Percentiles rank a stretch among this genome's conserved stretches.
phyloP scores from a whole-genome alignment of 371 early-diverging fungal genomes.

The Mucor racemosus region DNA sequence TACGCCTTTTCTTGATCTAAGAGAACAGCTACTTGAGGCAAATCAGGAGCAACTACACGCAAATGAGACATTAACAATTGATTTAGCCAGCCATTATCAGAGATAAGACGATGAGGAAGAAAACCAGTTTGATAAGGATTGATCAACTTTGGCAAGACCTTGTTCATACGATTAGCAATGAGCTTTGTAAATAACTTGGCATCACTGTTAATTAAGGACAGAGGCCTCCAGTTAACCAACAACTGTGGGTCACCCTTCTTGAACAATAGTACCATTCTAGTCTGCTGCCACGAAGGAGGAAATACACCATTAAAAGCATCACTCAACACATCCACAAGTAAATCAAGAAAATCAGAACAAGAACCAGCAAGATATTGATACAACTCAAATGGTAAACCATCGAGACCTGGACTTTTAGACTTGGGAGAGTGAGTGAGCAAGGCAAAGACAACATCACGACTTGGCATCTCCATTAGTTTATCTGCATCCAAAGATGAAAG shows the following conservation, averaged over 20 bases:
- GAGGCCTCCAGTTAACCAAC: conserved; percentile 31
- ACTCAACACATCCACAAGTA: conserved; percentile 21
- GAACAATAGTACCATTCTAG: conserved; percentile 22
- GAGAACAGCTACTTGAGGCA: not conserved
- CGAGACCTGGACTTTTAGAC: no score
- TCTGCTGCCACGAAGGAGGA: conserved; percentile 22
- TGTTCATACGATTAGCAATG: conserved; percentile 19
- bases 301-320: conserved; percentile 21
- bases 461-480: no score
- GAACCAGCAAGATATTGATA: no score
- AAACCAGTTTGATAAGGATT: conserved; percentile 26
- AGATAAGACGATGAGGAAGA: conserved; percentile 17
- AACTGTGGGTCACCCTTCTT: conserved; percentile 27
- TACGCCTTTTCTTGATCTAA: conserved; percentile 12
- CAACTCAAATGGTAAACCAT: no score
- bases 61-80: conserved; percentile 20
- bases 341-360: conserved; percentile 3
- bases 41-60: not conserved
- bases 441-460: no score
- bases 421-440: no score
- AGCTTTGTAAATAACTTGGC: conserved; percentile 33
- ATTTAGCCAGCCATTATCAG: conserved; percentile 27
- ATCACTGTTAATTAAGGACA: conserved; percentile 35
- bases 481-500: no score
- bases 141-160: not conserved